A percentile compares a stretch with the other conserved stretches of the same genome.
Evolutionary conservation across 2,329 filamentous ascomycete species (phyloP).

Genomic region (Acrocalymma vagum): DNA sequence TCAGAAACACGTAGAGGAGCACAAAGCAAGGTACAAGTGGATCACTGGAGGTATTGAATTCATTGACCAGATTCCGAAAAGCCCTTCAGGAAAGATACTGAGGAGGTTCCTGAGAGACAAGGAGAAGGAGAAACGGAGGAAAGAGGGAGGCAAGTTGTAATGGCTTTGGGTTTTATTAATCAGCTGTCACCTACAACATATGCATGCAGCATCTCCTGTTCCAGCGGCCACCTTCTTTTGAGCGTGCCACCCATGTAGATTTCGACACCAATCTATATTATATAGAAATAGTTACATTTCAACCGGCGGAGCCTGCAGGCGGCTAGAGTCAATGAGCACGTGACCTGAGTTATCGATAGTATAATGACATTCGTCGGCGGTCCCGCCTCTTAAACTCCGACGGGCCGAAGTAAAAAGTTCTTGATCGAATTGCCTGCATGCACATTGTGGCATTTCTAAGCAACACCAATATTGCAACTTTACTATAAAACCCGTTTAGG

Average conservation of each 20-base stretch:
- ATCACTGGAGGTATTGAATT: slow-evolving; percentile 65
- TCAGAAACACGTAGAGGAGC: slow-evolving; percentile 66
- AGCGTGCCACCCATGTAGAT: too few species aligned
- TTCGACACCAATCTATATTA: too few species aligned
- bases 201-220: too few species aligned
- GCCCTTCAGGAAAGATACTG: slow-evolving; percentile 70
- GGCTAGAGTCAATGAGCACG: too few species aligned
- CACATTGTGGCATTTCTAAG: slow-evolving; percentile 43
- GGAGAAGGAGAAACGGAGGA: slow-evolving; percentile 73
- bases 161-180: neutral
- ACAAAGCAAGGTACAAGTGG: slow-evolving; percentile 67
- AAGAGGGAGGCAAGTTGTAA: slow-evolving; percentile 72
- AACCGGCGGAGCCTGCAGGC: too few species aligned
- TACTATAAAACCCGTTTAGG: slow-evolving; percentile 18
- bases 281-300: too few species aligned
- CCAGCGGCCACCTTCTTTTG: too few species aligned
- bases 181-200: too few species aligned
- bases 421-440: slow-evolving; percentile 32
- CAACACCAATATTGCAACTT: slow-evolving; percentile 20
- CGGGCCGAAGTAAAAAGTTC: slow-evolving; percentile 41
- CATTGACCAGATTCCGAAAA: slow-evolving; percentile 63
- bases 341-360: too few species aligned
- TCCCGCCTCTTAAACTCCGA: slow-evolving; percentile 31
- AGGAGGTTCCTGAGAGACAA: slow-evolving; percentile 73
- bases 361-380: too few species aligned